phyloP scores from a whole-genome alignment of 495 filamentous ascomycete species.

The Cairneyella variabilis region DNA sequence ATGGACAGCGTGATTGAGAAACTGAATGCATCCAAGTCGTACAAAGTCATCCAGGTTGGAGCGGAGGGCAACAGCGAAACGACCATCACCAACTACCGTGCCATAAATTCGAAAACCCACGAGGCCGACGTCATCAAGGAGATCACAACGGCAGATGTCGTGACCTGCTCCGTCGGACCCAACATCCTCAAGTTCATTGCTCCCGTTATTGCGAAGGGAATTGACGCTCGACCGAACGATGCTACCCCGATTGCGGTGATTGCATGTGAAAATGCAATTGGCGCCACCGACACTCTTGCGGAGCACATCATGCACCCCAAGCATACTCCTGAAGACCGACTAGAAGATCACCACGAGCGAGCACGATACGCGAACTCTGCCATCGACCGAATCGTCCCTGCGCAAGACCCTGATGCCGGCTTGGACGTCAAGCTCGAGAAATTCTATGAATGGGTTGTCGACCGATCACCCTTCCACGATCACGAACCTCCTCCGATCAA shows the following conservation, averaged over 20 bases:
- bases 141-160: slow-evolving; percentile 79
- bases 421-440: slow-evolving; percentile 93
- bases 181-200: slow-evolving; percentile 95
- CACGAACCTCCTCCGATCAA: slow-evolving; percentile 59
- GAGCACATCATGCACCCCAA: slow-evolving; percentile 71
- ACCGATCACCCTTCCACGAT: slow-evolving; percentile 71
- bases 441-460: slow-evolving; percentile 98
- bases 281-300: slow-evolving; percentile 80
- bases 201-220: slow-evolving; percentile 85
- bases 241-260: slow-evolving; percentile 80
- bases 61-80: slow-evolving; percentile 75
- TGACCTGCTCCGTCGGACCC: slow-evolving; percentile 96
- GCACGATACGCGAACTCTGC: slow-evolving; percentile 92
- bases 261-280: slow-evolving; percentile 96
- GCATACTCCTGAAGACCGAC: slow-evolving; percentile 56
- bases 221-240: slow-evolving; percentile 65
- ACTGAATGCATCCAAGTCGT: slow-evolving; percentile 69
- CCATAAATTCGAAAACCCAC: slow-evolving; percentile 88
- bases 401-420: slow-evolving; percentile 71
- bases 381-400: slow-evolving; percentile 95
- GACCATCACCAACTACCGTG: slow-evolving; percentile 87
- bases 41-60: slow-evolving; percentile 91
- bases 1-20: slow-evolving; percentile 71
- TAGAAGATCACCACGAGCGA: slow-evolving; percentile 57
- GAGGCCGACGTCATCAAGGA: slow-evolving; percentile 76